Percentiles rank a stretch among this genome's conserved stretches.
Evolutionary conservation across 192 early-diverging fungal genomes (phyloP).

Genomic region (Coemansia guatemalensis): DNA sequence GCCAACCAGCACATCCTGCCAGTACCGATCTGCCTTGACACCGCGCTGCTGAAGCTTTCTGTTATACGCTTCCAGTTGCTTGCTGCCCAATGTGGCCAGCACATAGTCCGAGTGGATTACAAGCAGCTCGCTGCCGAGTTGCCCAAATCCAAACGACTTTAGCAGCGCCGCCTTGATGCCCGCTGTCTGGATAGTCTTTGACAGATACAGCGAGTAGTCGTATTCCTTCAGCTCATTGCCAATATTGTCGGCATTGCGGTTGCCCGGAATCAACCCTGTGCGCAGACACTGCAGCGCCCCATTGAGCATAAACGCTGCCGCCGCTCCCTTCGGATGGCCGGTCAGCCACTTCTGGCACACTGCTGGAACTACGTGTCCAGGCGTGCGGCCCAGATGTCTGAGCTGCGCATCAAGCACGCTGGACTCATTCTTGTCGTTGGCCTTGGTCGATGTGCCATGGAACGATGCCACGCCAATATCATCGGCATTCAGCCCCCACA

Average conservation of each 20-base stretch:
- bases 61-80: slow-evolving; percentile 12
- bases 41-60: not conserved
- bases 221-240: slow-evolving; percentile 65
- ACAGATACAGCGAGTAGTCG: slow-evolving; percentile 79
- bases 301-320: slow-evolving; percentile 93
- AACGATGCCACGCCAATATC: slow-evolving; percentile 91
- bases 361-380: slow-evolving; percentile 76
- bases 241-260: slow-evolving; percentile 64
- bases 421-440: slow-evolving; percentile 97
- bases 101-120: slow-evolving; percentile 65
- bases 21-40: slow-evolving; percentile 12
- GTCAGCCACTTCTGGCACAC: slow-evolving; percentile 91
- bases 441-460: slow-evolving; percentile 92
- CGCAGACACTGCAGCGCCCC: slow-evolving; percentile 77
- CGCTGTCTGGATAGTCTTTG: slow-evolving; percentile 56
- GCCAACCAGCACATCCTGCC: slow-evolving; percentile 24
- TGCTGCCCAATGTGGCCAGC: slow-evolving; percentile 30
- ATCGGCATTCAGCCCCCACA: slow-evolving; percentile 83
- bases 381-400: slow-evolving; percentile 78
- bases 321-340: slow-evolving; percentile 87
- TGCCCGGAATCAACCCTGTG: slow-evolving; percentile 84
- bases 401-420: slow-evolving; percentile 83
- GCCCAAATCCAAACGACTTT: slow-evolving; percentile 68
- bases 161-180: slow-evolving; percentile 64
- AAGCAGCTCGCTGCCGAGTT: slow-evolving; percentile 63